These are phyloP conservation scores for Linderniella brevidens DNA, from an alignment of 257 asterid species.

Conservation along the genomic window DNA sequence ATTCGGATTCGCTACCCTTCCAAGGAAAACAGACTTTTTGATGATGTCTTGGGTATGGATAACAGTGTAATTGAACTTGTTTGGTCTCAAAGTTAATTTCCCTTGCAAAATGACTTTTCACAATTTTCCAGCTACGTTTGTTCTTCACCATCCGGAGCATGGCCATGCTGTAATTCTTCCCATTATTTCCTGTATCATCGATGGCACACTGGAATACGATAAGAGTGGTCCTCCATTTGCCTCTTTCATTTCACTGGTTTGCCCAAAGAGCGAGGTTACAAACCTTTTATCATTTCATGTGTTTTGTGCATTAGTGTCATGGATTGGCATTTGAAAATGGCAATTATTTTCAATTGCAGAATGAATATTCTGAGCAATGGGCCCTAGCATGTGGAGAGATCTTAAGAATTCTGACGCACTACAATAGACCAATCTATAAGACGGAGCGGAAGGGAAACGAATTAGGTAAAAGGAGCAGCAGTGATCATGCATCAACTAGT, in stretches of 20 bases:
- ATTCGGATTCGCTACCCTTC: constrained; percentile 78
- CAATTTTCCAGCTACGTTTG: constrained; percentile 24
- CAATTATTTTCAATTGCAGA: constrained; percentile 52
- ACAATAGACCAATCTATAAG: constrained; percentile 86
- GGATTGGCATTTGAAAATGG: too few relatives aligned
- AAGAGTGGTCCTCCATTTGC: constrained; percentile 65
- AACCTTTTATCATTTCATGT: not conserved
- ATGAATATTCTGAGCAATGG: constrained; percentile 95
- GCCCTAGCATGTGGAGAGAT: constrained; percentile 99
- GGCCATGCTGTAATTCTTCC: constrained; percentile 95
- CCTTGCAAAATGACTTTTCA: constrained; percentile 8
- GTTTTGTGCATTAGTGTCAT: not conserved
- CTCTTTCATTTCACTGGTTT: constrained; percentile 83
- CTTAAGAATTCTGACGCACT: constrained; percentile 79
- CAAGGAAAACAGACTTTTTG: constrained; percentile 75
- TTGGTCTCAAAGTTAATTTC: constrained; percentile 8
- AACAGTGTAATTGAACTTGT: constrained; percentile 2
- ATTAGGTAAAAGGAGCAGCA: constrained; percentile 58
- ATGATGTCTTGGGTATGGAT: constrained; percentile 72
- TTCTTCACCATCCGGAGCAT: constrained; percentile 98
- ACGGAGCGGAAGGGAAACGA: constrained; percentile 44
- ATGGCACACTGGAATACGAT: constrained; percentile 67
- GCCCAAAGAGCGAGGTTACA: constrained; percentile 63
- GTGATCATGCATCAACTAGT: constrained; percentile 63
- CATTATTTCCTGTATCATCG: constrained; percentile 80